Conservation (phyloP, 805 yeast genomes). For the Myxozyma neotropica region DNA sequence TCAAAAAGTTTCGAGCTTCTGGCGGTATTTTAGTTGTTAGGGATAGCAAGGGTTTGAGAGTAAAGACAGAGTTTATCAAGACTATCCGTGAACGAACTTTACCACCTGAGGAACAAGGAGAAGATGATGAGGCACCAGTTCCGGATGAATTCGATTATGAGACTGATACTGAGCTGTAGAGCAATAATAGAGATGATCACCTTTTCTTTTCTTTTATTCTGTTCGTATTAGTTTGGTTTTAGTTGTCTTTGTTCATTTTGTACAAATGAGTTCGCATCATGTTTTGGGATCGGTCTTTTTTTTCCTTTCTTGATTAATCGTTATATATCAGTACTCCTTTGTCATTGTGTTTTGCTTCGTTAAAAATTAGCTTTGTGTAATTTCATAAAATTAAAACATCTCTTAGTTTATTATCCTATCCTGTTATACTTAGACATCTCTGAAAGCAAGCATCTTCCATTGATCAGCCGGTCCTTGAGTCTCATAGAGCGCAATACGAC, state of each 20-base stretch:
- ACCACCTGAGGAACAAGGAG: constrained; percentile 67
- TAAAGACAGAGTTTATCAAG: constrained; percentile 55
- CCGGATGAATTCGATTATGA: constrained; percentile 48
- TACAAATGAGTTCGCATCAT: background rate
- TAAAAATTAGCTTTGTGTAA: background rate
- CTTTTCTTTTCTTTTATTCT: background rate
- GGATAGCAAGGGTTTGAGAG: constrained; percentile 47
- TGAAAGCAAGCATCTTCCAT: constrained; percentile 64
- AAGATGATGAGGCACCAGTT: constrained; percentile 54
- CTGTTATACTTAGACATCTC: constrained; percentile 38
- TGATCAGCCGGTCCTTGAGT: constrained; percentile 72
- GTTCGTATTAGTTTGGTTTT: no score
- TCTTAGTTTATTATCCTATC: no score
- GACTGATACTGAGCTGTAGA: constrained; percentile 36
- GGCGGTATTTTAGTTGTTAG: constrained; percentile 72
- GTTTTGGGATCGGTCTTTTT: background rate
- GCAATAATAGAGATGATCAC: no score
- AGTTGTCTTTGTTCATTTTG: background rate
- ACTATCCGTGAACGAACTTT: constrained; percentile 88
- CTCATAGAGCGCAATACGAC: constrained; percentile 64
- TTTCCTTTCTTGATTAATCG: background rate
- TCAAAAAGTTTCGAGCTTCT: constrained; percentile 54
- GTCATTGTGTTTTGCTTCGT: background rate
- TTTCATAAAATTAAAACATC: no score
- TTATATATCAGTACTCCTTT: no score